Percentiles rank a stretch among this genome's conserved stretches.
Conservation (phyloP, 352 stramenopile species). For the Pythium dissotocum region DNA sequence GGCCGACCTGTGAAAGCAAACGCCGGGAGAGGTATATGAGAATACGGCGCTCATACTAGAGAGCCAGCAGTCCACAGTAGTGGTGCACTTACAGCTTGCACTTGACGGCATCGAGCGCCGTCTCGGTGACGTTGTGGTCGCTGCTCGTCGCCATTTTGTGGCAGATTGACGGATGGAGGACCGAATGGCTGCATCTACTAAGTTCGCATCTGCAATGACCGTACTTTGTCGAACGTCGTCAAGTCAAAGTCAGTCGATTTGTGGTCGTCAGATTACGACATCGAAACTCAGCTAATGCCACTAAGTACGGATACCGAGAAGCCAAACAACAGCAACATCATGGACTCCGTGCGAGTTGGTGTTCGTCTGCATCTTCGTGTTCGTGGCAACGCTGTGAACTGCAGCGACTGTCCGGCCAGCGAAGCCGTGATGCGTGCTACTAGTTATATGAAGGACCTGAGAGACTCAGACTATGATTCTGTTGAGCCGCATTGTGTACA, state of each 20-base stretch:
- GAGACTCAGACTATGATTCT: too few species aligned
- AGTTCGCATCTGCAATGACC: slow-evolving; percentile 10
- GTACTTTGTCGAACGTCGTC: neutral
- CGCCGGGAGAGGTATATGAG: neutral
- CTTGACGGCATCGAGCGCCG: slow-evolving; percentile 68
- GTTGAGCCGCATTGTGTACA: too few species aligned
- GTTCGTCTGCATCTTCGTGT: too few species aligned
- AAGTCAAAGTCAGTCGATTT: neutral
- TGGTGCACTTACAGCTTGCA: slow-evolving; percentile 63
- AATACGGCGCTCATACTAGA: neutral
- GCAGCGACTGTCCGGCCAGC: too few species aligned
- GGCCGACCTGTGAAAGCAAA: slow-evolving; percentile 51
- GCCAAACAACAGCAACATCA: too few species aligned
- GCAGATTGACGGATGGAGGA: slow-evolving; percentile 4
- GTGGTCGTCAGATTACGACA: too few species aligned
- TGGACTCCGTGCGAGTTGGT: too few species aligned
- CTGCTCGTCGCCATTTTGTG: slow-evolving; percentile 38
- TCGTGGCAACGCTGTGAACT: too few species aligned
- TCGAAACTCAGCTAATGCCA: too few species aligned
- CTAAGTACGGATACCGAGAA: too few species aligned
- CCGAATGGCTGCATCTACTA: slow-evolving; percentile 19
- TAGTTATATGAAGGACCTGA: too few species aligned
- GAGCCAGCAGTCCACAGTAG: neutral
- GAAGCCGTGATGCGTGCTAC: too few species aligned
- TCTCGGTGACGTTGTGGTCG: slow-evolving; percentile 82